Evolutionary conservation across 345 rosid genomes (phyloP), one percentile per base, ranked within the genome.

Genomic region (Boechera stricta): DNA sequence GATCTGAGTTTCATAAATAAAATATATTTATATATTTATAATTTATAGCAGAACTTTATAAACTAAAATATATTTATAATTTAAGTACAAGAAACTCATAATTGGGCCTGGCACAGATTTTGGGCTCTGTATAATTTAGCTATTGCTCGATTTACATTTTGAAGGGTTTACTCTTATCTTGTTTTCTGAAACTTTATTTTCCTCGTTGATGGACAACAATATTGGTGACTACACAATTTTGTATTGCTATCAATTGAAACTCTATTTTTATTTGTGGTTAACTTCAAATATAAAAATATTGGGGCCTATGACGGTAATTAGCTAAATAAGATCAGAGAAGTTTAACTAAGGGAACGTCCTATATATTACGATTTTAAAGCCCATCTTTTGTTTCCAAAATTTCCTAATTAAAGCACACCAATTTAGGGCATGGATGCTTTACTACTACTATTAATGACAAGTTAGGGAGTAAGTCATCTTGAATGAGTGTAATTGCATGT

Each of bases 331-430:
- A 32, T 32, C 33, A 32, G n/a, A 21, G 28, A 59, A 47, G 35
- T 47, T 21, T 29, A 2, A 56, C 11, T 4, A 12, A 47, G 10
- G 49, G 5, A 29, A 41, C 56, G 45, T 10, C 13, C 44, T 59
- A 59, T 8, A n/a, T 4, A 60, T 55, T 6, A 35, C 11, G 39
- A 33, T 26, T 55, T 21, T 10, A 26, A 57, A 65, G 32, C 51
- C 58, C 26, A 45, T 11, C 0, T 3, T 45, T 33, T 64, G 41
- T 7, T 28, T 36, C 52, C 60, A 12, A 59, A 51, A 31, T 31
- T 75, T 60, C 69, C 74, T 32, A 32, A 31, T 39, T 41, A 51
- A 76, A 68, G 55, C 69, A 76, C 69, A 38, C 79, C 38, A 76
- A 32, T 51, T 21, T 41, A 57, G 49, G 38, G 69, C 48, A 36